A percentile compares a stretch with the other conserved stretches of the same genome.
Evolutionary conservation across 2,329 filamentous ascomycete genomes (phyloP).

Genomic region (Aspergillus sp.): DNA sequence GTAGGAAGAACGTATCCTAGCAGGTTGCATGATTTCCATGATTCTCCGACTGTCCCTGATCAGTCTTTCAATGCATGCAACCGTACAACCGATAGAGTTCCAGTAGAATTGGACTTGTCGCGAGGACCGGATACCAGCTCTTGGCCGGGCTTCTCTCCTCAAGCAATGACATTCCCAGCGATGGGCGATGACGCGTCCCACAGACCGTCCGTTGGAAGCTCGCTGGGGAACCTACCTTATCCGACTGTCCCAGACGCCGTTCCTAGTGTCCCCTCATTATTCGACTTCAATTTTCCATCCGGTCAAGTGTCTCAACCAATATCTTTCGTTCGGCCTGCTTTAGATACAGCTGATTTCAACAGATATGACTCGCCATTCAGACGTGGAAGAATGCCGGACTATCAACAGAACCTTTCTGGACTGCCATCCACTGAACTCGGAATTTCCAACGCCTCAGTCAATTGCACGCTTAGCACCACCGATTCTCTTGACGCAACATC

Average conservation of each 20-base stretch:
- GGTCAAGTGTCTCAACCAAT: conserved; percentile 39
- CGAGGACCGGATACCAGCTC: conserved; percentile 22
- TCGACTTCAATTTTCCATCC: conserved; percentile 36
- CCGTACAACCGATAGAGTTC: conserved; percentile 23
- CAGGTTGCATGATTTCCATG: conserved; percentile 28
- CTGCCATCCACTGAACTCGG: conserved; percentile 6
- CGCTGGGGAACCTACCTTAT: conserved; percentile 25
- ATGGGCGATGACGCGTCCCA: conserved; percentile 20
- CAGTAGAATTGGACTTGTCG: conserved; percentile 29
- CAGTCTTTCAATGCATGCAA: conserved; percentile 23
- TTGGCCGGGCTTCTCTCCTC: conserved; percentile 31
- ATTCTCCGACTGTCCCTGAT: conserved; percentile 25
- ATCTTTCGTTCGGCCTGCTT: conserved; percentile 40
- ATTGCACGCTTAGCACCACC: conserved; percentile 15
- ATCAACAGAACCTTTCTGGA: not conserved
- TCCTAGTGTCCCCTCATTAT: conserved; percentile 31
- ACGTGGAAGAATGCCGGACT: not conserved
- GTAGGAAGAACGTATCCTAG: conserved; percentile 26
- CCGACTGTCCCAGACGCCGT: conserved; percentile 30
- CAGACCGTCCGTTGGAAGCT: conserved; percentile 23
- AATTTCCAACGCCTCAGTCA: not conserved
- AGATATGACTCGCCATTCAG: conserved; percentile 16
- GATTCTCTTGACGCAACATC: conserved; percentile 14
- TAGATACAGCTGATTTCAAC: conserved; percentile 46
- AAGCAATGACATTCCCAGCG: conserved; percentile 25